These are phyloP conservation scores for Wickerhamiella pararugosa DNA, from an alignment of 1,139 yeast genomes.

Conservation along the genomic window DNA sequence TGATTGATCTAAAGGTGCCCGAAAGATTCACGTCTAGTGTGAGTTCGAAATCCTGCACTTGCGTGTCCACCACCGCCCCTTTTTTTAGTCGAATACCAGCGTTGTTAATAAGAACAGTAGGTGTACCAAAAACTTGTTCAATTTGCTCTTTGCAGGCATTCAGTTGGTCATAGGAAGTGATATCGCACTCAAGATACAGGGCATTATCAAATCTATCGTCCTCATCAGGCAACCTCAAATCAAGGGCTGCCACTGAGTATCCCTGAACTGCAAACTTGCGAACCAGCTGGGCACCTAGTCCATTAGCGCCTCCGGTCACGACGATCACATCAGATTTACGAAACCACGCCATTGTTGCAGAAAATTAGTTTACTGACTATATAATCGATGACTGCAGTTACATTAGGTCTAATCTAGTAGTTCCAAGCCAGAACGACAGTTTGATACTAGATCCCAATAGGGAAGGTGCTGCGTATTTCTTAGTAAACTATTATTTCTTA, in stretches of 20 bases:
- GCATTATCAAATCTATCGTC: slow-evolving; percentile 30
- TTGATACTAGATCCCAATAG: too few relatives aligned
- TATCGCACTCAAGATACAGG: slow-evolving; percentile 51
- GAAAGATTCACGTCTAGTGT: slow-evolving; percentile 51
- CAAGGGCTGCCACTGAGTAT: slow-evolving; percentile 44
- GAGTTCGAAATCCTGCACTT: slow-evolving; percentile 42
- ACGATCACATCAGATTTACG: slow-evolving; percentile 34
- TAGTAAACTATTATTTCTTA: too few relatives aligned
- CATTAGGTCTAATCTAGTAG: too few relatives aligned
- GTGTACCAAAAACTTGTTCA: slow-evolving; percentile 34
- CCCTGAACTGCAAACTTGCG: slow-evolving; percentile 28
- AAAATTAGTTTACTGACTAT: too few relatives aligned
- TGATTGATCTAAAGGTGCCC: slow-evolving; percentile 55
- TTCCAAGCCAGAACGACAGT: too few relatives aligned
- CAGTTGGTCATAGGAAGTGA: slow-evolving; percentile 37
- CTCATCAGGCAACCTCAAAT: slow-evolving; percentile 33
- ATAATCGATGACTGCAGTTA: too few relatives aligned
- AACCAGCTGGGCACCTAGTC: slow-evolving; percentile 59
- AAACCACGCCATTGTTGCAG: slow-evolving; percentile 10
- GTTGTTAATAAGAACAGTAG: slow-evolving; percentile 60
- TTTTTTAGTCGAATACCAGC: slow-evolving; percentile 48
- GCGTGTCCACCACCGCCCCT: slow-evolving; percentile 38
- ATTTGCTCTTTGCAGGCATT: slow-evolving; percentile 24
- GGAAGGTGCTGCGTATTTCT: too few relatives aligned
- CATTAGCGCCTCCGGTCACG: slow-evolving; percentile 74